Conservation (phyloP, 495 filamentous ascomycete species). For the Aspergillus asperescens region DNA sequence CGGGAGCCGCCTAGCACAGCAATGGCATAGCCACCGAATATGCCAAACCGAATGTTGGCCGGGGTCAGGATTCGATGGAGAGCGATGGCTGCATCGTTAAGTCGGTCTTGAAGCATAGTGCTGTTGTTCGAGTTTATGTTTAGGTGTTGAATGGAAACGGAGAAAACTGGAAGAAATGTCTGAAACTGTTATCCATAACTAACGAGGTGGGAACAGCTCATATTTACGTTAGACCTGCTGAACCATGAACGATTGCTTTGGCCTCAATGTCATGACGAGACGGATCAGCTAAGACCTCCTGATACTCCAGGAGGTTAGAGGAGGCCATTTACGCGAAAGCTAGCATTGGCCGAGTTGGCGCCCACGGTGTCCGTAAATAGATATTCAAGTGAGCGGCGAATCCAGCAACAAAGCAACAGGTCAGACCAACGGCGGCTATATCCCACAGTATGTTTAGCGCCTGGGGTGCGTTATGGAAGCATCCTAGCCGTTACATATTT, state of each 20-base stretch:
- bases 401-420: not conserved
- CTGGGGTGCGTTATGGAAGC: not conserved
- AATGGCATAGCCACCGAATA: constrained; percentile 5
- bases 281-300: not conserved
- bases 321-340: not conserved
- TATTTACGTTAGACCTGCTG: not conserved
- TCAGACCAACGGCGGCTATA: not conserved
- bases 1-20: not conserved
- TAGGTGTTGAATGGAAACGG: not conserved
- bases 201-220: not conserved
- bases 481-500: not conserved
- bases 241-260: not conserved
- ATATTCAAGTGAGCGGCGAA: not conserved
- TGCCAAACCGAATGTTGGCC: constrained; percentile 1
- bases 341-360: not conserved
- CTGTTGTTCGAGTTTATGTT: not conserved
- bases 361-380: not conserved
- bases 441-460: not conserved
- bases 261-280: not conserved
- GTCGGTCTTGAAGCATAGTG: constrained; percentile 8
- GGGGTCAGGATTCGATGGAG: constrained; percentile 6
- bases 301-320: not conserved
- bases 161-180: not conserved
- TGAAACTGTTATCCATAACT: not conserved
- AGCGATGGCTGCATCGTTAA: constrained; percentile 8